Base-by-base conservation (phyloP, 1,139 yeast genomes). In the Nematodospora anomalae region DNA sequence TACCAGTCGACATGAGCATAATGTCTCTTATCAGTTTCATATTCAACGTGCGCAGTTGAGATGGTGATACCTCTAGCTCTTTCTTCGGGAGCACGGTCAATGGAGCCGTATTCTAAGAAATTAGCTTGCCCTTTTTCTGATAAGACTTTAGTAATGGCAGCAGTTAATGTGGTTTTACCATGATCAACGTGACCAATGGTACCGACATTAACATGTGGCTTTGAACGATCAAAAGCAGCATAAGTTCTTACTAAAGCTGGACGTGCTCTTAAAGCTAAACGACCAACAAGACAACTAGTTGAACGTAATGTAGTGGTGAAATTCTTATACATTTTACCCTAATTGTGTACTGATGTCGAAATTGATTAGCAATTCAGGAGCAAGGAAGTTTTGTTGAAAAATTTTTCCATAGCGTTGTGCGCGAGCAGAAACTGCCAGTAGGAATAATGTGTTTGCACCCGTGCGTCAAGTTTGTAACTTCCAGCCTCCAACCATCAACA, bases 41-140 rank as follows among this genome's bases (percentile, higher is more conserved):
- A 89, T 71, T 89, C 97, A 55, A 89, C 96, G 60, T 90, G 97
- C 38, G 97, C 97, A 55, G 97, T 83, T 39, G 97, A 88, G 60
- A 92, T 92, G 49, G 98, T 92, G 67, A 92, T 92, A 80, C 98
- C 98, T 79, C 98, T 89, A 41, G 96, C 97, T 74, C 96, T 84
- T 77, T 92, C 98, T 74, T 92, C 98, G 50, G 98, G 98, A 36
- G 98, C 98, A 71, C 88, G 87, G 71, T 92, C 98, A 58, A 92
- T 92, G 45, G 97, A 69, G 41, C 88, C 76, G 64, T 92, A 92
- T 65, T 92, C 97, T 72, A 89, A 77, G 77, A 90, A 92, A 55
- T 71, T 73, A 47, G 97, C 97, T 60, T 95, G 96, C 60, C 97
- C 97, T 57, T 76, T 76, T 54, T 76, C 79, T 37, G 97, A 76